Percentiles rank a stretch among this genome's conserved stretches.
Evolutionary conservation across 495 filamentous ascomycete genomes (phyloP).

Genomic region (Chaetomium cochliodes): DNA sequence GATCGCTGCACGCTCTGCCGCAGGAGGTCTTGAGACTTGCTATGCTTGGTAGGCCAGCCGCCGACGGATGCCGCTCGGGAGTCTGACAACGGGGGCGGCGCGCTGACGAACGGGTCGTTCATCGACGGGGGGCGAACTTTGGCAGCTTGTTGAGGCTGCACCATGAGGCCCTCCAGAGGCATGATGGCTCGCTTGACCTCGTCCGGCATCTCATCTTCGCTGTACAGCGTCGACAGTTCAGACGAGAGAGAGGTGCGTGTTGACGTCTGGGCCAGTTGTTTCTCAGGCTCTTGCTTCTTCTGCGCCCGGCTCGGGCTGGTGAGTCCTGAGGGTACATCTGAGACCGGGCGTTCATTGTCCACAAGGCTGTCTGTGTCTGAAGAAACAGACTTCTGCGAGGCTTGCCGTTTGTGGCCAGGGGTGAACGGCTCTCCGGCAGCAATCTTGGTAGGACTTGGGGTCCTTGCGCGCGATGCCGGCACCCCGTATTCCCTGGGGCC

Average conservation of each 20-base stretch:
- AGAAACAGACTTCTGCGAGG: constrained; percentile 37
- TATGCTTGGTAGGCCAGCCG: constrained; percentile 16
- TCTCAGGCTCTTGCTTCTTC: constrained; percentile 20
- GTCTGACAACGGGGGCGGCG: background rate
- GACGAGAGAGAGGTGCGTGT: constrained; percentile 40
- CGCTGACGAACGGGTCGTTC: constrained; percentile 23
- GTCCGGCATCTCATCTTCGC: constrained; percentile 43
- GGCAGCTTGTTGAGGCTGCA: constrained; percentile 17
- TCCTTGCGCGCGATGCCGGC: constrained; percentile 15
- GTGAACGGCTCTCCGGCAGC: background rate
- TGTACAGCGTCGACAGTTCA: constrained; percentile 46
- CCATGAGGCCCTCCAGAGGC: constrained; percentile 19
- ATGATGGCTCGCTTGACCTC: constrained; percentile 22
- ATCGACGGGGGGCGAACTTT: constrained; percentile 15
- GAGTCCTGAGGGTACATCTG: constrained; percentile 18
- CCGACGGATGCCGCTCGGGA: constrained; percentile 1
- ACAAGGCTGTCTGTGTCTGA: constrained; percentile 40
- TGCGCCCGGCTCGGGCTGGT: constrained; percentile 31
- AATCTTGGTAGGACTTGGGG: constrained; percentile 26
- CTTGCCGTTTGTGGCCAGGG: constrained; percentile 27
- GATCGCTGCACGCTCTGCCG: constrained; percentile 24
- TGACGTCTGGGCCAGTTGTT: constrained; percentile 26
- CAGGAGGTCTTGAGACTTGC: constrained; percentile 18
- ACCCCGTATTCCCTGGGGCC: constrained; percentile 1
- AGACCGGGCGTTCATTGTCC: constrained; percentile 24